Conservation (phyloP, 345 rosid species). For the Populus nigra region DNA sequence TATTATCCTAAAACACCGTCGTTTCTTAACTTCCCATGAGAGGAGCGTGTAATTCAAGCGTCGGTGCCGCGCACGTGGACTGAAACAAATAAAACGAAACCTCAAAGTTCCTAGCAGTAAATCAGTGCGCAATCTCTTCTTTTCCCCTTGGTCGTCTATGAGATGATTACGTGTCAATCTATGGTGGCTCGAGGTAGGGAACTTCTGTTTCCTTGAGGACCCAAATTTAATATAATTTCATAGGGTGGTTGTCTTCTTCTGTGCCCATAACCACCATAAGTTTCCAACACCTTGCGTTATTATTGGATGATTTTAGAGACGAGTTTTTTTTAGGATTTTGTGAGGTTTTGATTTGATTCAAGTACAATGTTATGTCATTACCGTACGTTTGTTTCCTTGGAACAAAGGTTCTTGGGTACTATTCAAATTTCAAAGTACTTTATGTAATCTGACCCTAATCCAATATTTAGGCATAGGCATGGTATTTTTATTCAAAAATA, state of each 20-base stretch:
- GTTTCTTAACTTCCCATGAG: too few species aligned
- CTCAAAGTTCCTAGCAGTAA: background rate
- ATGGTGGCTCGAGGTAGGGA: background rate
- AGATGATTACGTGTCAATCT: constrained; percentile 1
- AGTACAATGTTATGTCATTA: background rate
- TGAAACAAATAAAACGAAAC: background rate
- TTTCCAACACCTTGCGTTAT: background rate
- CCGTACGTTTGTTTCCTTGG: background rate
- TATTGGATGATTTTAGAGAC: background rate
- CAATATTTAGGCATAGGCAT: background rate
- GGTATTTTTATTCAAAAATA: too few species aligned
- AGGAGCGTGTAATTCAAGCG: constrained; percentile 4
- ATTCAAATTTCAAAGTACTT: too few species aligned
- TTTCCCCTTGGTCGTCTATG: background rate
- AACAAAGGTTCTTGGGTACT: background rate
- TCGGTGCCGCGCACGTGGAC: background rate
- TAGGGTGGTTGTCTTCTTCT: background rate
- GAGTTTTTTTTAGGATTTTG: too few species aligned
- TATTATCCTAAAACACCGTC: too few species aligned
- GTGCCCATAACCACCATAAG: background rate
- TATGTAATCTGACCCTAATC: background rate
- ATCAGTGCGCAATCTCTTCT: constrained; percentile 3
- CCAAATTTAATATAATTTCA: background rate
- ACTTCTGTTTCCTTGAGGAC: background rate
- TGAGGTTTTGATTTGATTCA: background rate